These are phyloP conservation scores for Pyricularia sp. DNA, from an alignment of 2,329 filamentous ascomycete species.

Conservation along the genomic window DNA sequence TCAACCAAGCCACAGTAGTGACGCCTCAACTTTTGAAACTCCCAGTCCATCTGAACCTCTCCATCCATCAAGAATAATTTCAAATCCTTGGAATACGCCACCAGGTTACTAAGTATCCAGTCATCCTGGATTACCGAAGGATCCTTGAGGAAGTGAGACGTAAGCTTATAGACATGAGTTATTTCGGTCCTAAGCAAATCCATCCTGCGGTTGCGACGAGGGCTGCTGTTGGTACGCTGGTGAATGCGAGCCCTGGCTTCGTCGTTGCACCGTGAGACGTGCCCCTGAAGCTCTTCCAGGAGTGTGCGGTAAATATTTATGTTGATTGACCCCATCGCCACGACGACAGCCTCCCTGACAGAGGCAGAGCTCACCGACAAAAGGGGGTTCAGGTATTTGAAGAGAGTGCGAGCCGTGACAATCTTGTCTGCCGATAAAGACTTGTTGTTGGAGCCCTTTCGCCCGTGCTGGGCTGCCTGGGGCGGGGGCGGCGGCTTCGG, in stretches of 20 bases:
- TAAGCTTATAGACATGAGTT: constrained; percentile 91
- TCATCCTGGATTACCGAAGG: constrained; percentile 75
- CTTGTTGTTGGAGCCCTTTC: constrained; percentile 69
- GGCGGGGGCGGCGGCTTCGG: constrained; percentile 1
- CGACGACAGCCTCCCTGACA: constrained; percentile 82
- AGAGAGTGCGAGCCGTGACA: constrained; percentile 78
- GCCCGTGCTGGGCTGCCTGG: constrained; percentile 55
- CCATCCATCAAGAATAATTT: constrained; percentile 92
- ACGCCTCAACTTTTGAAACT: constrained; percentile 81
- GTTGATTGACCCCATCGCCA: constrained; percentile 90
- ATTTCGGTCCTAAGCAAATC: constrained; percentile 88
- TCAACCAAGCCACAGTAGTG: constrained; percentile 95
- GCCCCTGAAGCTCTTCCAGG: constrained; percentile 80
- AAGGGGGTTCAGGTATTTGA: constrained; percentile 84
- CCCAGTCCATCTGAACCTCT: constrained; percentile 90
- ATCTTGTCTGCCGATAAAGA: constrained; percentile 64
- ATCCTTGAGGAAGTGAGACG: constrained; percentile 77
- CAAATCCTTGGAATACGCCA: constrained; percentile 82
- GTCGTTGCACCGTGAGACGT: constrained; percentile 77
- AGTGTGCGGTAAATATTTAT: constrained; percentile 86
- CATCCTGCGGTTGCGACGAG: constrained; percentile 71
- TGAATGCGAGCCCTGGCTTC: constrained; percentile 83
- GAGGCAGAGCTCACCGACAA: constrained; percentile 70
- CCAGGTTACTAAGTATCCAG: constrained; percentile 82
- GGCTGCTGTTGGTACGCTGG: constrained; percentile 74